Base-by-base conservation (phyloP, 306 rosid genomes). In the Sechiopsis laciniata region DNA sequence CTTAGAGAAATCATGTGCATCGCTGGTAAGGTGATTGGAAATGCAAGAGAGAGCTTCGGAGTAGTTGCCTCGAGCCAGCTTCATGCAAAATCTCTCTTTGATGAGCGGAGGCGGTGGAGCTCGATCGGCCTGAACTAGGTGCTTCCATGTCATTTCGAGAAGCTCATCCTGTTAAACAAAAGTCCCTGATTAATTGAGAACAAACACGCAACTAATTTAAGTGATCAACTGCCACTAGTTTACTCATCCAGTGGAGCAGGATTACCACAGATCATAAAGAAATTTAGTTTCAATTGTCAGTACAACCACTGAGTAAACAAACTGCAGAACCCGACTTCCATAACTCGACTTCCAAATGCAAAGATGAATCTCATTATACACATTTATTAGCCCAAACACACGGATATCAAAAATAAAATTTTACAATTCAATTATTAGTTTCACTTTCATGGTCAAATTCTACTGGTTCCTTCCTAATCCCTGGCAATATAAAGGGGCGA, bases 121-220 rank as follows among this genome's bases (percentile, higher is more conserved):
- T n/a, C 88, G 86, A 76, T 69, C 87, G 10, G 83, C 83, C 54
- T 82, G 75, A 0, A 72, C 72, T 73, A 93, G 82, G 81, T 90
- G 88, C 87, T 68, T 81, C 98, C 96, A 90, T 35, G 94, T 85
- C 76, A 78, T 75, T 78, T 87, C 96, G 82, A 89, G 76, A 24
- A 86, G 83, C 81, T 78, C 88, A 57, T 54, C 92, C 98, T 90
- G 91, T 32, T 16, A 10, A 56, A 21, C 22, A 19, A 0, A 71
- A 22, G 46, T 15, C 24, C 10, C 5, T 50, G 35, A 5, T 20
- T 57, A 57, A 74, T 4, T 7, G 35, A 57, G 45, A 74, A 57
- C 35, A 59, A 37, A 20, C 10, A 7, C 13, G 1, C 37, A n/a
- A 35, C 1, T 1, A 57, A 4, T 13, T 19, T 9, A 71, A 71